These are phyloP conservation scores for Ophiostoma angusticollis DNA, from an alignment of 2,329 filamentous ascomycete species.

Conservation along the genomic window DNA sequence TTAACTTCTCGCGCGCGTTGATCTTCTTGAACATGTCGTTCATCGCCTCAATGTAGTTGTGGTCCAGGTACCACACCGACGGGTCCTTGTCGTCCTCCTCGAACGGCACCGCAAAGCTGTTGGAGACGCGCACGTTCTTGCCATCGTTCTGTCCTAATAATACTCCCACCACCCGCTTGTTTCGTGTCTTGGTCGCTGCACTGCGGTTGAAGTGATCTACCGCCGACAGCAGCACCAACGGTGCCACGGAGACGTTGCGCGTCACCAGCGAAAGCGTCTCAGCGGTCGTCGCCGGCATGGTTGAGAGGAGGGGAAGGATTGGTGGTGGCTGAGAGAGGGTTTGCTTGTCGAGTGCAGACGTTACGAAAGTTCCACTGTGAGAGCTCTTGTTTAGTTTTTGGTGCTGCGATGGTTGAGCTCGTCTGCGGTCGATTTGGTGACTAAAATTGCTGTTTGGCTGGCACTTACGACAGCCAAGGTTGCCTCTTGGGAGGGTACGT, in stretches of 20 bases:
- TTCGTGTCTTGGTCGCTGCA: constrained; percentile 70
- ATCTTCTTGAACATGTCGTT: constrained; percentile 99
- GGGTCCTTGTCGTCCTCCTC: constrained; percentile 98
- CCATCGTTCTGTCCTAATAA: constrained; percentile 92
- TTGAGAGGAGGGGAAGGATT: constrained; percentile 21
- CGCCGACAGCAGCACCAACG: constrained; percentile 90
- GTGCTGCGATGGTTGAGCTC: not conserved
- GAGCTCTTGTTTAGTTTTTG: too few species aligned
- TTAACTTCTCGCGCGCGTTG: constrained; percentile 95
- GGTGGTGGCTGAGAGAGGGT: not conserved
- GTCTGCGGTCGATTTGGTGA: too few species aligned
- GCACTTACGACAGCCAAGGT: too few species aligned
- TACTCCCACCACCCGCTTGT: constrained; percentile 84
- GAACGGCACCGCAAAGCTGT: constrained; percentile 97
- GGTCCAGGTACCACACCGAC: constrained; percentile 96
- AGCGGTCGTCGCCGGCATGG: constrained; percentile 91
- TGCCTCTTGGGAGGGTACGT: too few species aligned
- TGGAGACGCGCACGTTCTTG: constrained; percentile 91
- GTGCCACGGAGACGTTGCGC: constrained; percentile 91
- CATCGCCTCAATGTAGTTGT: constrained; percentile 99
- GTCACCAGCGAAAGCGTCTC: constrained; percentile 92
- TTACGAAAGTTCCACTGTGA: too few species aligned
- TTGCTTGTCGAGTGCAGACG: too few species aligned
- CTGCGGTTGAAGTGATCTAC: constrained; percentile 98
- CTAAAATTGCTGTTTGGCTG: too few species aligned